Conservation (phyloP, 306 rosid genomes). For the Hippophae rhamnoides region DNA sequence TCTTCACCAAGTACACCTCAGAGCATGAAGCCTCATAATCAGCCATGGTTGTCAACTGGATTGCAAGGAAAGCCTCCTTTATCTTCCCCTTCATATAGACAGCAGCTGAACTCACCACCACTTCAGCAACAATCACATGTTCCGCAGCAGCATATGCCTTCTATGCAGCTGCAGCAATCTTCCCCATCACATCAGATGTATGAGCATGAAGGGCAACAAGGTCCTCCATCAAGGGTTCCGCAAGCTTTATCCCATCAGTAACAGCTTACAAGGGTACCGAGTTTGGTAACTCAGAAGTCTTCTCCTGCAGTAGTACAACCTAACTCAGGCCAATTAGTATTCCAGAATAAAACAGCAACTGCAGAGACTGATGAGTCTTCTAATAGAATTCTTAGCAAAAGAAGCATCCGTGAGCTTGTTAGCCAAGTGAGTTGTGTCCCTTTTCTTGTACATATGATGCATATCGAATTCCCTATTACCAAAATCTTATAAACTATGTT, state of each 20-base stretch:
- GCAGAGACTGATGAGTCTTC: slow-evolving; percentile 58
- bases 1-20: slow-evolving; percentile 56
- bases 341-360: slow-evolving; percentile 39
- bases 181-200: slow-evolving; percentile 48
- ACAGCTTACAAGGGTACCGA: slow-evolving; percentile 54
- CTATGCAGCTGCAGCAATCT: slow-evolving; percentile 39
- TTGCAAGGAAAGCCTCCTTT: slow-evolving; percentile 89
- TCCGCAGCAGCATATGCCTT: slow-evolving; percentile 4
- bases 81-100: slow-evolving; percentile 70
- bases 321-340: slow-evolving; percentile 33
- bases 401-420: slow-evolving; percentile 82
- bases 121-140: slow-evolving; percentile 63
- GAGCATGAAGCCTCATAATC: slow-evolving; percentile 53
- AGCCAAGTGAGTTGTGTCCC: slow-evolving; percentile 43
- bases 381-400: slow-evolving; percentile 75
- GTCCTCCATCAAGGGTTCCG: slow-evolving; percentile 43
- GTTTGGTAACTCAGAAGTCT: slow-evolving; percentile 49
- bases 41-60: slow-evolving; percentile 88
- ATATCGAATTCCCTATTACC: not conserved
- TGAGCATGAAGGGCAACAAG: slow-evolving; percentile 59
- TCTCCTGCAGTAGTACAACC: slow-evolving; percentile 46
- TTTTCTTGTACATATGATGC: not conserved
- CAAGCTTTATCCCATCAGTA: slow-evolving; percentile 59
- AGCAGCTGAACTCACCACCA: slow-evolving; percentile 51
- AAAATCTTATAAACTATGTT: no score